Conservation (phyloP, 108 stramenopile genomes). For the Skeletonema potamos region DNA sequence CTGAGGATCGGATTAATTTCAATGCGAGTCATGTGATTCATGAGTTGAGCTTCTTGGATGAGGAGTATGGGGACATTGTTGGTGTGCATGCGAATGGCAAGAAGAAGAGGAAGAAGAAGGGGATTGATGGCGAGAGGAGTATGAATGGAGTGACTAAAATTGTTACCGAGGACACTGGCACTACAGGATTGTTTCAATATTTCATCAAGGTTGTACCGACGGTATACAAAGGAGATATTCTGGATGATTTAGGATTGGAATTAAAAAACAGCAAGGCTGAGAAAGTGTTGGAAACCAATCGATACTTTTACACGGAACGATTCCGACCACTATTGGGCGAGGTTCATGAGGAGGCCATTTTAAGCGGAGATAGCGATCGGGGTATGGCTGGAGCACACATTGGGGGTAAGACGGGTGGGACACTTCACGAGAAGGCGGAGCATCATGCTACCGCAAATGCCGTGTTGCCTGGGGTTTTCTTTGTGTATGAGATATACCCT, state of each 20-base stretch:
- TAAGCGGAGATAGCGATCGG: conserved; percentile 34
- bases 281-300: conserved; percentile 68
- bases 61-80: conserved; percentile 41
- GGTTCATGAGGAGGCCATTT: conserved; percentile 46
- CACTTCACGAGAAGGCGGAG: conserved; percentile 59
- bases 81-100: background rate
- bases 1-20: conserved; percentile 89
- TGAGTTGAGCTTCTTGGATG: conserved; percentile 86
- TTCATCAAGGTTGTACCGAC: conserved; percentile 96
- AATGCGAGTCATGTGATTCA: conserved; percentile 95
- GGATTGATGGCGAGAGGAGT: conserved; percentile 33
- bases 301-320: conserved; percentile 87
- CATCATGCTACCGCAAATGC: conserved; percentile 79
- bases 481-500: conserved; percentile 97
- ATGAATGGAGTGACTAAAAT: conserved; percentile 77
- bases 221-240: conserved; percentile 57
- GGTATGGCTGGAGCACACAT: conserved; percentile 47
- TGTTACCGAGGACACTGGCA: conserved; percentile 67
- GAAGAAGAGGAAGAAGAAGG: conserved; percentile 5
- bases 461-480: conserved; percentile 95
- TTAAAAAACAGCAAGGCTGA: background rate
- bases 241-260: conserved; percentile 16
- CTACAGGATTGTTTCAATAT: conserved; percentile 94
- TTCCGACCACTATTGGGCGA: conserved; percentile 88
- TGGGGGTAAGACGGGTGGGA: conserved; percentile 56